These are phyloP conservation scores for Annulohypoxylon maeteangense DNA, from an alignment of 495 filamentous ascomycete genomes.

Conservation along the genomic window DNA sequence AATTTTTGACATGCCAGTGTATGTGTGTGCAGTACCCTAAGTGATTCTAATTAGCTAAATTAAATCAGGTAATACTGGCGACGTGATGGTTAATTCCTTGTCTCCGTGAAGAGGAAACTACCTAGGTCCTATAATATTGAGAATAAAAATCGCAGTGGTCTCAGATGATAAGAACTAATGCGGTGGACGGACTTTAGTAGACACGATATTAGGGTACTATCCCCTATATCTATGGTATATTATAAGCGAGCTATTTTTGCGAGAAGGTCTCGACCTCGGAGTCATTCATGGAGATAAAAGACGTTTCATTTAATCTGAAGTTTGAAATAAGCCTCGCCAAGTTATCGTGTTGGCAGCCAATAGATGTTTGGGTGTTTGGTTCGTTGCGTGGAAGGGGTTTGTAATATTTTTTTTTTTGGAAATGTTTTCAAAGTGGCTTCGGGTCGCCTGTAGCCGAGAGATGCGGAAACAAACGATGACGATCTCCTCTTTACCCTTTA, in stretches of 20 bases:
- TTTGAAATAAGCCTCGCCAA: slow-evolving; percentile 15
- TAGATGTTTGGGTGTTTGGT: slow-evolving; percentile 1
- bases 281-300: neutral
- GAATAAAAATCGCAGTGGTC: neutral
- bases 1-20: no score
- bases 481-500: slow-evolving; percentile 34
- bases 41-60: neutral
- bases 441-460: slow-evolving; percentile 36
- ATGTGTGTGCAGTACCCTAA: slow-evolving; percentile 1
- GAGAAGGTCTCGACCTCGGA: neutral
- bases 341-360: slow-evolving; percentile 17
- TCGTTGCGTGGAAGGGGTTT: neutral
- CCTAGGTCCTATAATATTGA: neutral
- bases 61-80: slow-evolving; percentile 21
- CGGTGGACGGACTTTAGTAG: slow-evolving; percentile 1
- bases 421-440: slow-evolving; percentile 21
- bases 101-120: slow-evolving; percentile 7
- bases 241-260: slow-evolving; percentile 14
- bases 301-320: neutral
- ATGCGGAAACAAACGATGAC: slow-evolving; percentile 34
- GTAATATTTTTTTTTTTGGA: no score
- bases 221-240: neutral
- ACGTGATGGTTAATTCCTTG: neutral
- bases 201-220: neutral
- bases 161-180: slow-evolving; percentile 10